Base-by-base conservation (phyloP, 2,329 filamentous ascomycete genomes). In the Penicillium sp. region DNA sequence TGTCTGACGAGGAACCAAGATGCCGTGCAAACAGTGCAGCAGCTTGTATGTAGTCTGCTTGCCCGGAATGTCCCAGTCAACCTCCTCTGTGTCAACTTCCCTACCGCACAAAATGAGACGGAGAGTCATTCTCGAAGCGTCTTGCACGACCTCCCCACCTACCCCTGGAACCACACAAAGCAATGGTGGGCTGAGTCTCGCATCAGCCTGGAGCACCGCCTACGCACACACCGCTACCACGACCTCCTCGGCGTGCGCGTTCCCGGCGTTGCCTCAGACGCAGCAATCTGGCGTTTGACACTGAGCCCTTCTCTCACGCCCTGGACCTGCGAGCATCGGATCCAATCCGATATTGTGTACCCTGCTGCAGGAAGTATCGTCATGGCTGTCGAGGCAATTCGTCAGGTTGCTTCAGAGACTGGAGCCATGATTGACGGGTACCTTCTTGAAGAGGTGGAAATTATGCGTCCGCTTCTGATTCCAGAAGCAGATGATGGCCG, bases 251-350 rank as follows among this genome's bases (percentile, higher is more conserved):
- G 70, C 2, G 50, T 56, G 1, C 65, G 52, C 9, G 56, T 47
- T 17, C n/a, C 47, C 6, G 60, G 70, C n/a, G 67, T 58, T 58
- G 66, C 68, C 26, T 63, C 64, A 2, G 31, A 66, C 7, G 67
- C 69, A 48, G 68, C 74, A 0, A 65, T 60, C 44, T 85, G 83
- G 83, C 72, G 81, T 5, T 80, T 81, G 56, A 70, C 81, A 19
- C 70, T 83, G 1, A 21, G 13, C 1, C 8, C 21, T 4, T 15
- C 11, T 3, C 31, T 41, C 4, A 6, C n/a, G 15, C 19, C n/a
- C 13, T 57, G 55, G 55, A 15, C 50, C 19, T 13, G 13, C 5
- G 63, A 66, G 17, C 35, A 41, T 15, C 35, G 35, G 35, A 15
- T 41, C 35, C 35, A 41, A 15, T 15, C 11, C 9, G 35, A 13